Conservation (phyloP, 805 yeast species). For the Lipomyces spencermartinsiae region DNA sequence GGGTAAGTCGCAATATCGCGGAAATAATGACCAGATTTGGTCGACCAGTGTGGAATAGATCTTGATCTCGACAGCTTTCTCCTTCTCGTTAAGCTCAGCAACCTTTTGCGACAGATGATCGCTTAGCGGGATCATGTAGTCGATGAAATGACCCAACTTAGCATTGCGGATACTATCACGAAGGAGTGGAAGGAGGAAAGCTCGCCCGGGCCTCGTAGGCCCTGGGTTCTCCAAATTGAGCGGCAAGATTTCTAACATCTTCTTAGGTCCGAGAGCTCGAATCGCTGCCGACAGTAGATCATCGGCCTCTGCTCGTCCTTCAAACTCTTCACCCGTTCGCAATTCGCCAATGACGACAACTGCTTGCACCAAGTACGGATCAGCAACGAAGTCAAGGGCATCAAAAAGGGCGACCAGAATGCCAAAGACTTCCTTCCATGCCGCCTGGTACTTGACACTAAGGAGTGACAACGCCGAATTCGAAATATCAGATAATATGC, state of each 20-base stretch:
- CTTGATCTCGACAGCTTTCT: slow-evolving; percentile 72
- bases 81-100: slow-evolving; percentile 41
- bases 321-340: slow-evolving; percentile 81
- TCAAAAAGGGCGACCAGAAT: slow-evolving; percentile 66
- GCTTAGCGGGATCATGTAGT: slow-evolving; percentile 69
- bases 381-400: slow-evolving; percentile 62
- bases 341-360: slow-evolving; percentile 80
- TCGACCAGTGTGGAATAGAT: slow-evolving; percentile 84
- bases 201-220: slow-evolving; percentile 74
- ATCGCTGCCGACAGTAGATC: slow-evolving; percentile 79
- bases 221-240: slow-evolving; percentile 69
- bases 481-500: slow-evolving; percentile 55
- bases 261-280: slow-evolving; percentile 83
- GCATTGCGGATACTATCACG: slow-evolving; percentile 85
- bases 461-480: slow-evolving; percentile 45
- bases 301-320: slow-evolving; percentile 77
- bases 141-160: slow-evolving; percentile 65
- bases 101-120: slow-evolving; percentile 42
- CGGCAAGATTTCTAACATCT: slow-evolving; percentile 75
- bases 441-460: slow-evolving; percentile 63
- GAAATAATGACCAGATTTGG: slow-evolving; percentile 91
- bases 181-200: slow-evolving; percentile 90
- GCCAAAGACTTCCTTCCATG: slow-evolving; percentile 76
- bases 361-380: slow-evolving; percentile 72
- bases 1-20: slow-evolving; percentile 88